phyloP scores from a whole-genome alignment of 2,329 filamentous ascomycete genomes.

The Curvularia sp. region DNA sequence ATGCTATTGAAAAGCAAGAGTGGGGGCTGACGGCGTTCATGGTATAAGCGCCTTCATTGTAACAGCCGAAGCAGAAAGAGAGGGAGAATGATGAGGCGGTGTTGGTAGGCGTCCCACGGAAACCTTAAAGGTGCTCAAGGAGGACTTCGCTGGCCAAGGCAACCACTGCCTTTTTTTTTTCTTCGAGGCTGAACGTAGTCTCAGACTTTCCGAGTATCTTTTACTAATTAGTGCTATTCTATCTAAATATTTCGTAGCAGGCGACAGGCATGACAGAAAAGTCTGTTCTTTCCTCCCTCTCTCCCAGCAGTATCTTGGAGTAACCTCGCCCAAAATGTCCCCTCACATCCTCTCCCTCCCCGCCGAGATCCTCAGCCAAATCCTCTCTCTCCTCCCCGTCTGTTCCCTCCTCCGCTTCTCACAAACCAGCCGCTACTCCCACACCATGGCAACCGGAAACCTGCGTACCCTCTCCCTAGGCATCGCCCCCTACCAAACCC shows the following conservation, averaged over 20 bases:
- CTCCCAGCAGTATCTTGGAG: neutral
- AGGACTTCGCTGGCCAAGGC: neutral
- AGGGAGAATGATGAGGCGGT: neutral
- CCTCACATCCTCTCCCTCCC: conserved; percentile 36
- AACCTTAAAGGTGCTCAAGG: neutral
- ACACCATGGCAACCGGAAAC: conserved; percentile 39
- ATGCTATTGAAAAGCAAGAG: neutral
- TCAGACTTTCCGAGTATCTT: neutral
- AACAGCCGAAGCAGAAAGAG: neutral
- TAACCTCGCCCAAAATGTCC: conserved; percentile 21
- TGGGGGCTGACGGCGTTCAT: neutral
- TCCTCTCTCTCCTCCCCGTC: conserved; percentile 43
- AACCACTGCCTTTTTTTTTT: neutral
- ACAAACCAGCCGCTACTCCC: conserved; percentile 37
- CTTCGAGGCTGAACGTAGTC: neutral
- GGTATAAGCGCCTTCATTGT: neutral
- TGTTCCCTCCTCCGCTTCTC: conserved; percentile 45
- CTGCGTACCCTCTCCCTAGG: conserved; percentile 75
- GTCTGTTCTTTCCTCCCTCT: neutral
- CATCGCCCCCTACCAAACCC: conserved; percentile 57
- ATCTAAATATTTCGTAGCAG: neutral
- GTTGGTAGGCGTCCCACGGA: neutral
- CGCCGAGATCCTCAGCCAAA: conserved; percentile 43
- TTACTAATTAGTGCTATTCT: neutral
- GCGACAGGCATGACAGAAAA: neutral